Base-by-base conservation (phyloP, 2,329 filamentous ascomycete genomes). In the Zasmidium angulare region DNA sequence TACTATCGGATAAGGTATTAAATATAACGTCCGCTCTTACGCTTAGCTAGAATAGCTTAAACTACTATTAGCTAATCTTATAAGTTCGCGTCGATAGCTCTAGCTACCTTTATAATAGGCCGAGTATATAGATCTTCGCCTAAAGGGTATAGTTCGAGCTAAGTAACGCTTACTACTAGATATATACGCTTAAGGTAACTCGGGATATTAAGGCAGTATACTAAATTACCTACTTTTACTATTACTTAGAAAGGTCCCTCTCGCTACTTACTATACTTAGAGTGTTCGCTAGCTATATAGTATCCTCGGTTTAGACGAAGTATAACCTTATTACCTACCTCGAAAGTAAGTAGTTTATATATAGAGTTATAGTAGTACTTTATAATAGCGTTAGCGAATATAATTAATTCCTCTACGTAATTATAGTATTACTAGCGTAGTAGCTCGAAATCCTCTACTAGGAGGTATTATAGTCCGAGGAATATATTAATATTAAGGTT, bases 361-460 rank as follows among this genome's bases (percentile, higher is more conserved):
- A 11, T n/a, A 48, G 31, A 31, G 53, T 40, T 1, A 40, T 23
- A 24, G 22, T 21, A 12, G 21, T 17, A 14, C 43, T 23, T 53
- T 53, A 29, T 53, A 29, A 36, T 53, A 53, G 11, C 51, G 14
- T 14, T 53, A 46, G 20, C 51, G 51, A 53, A 53, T 7, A 21
- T 36, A 24, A 53, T 19, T 43, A 22, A 29, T 36, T 53, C 23
- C 20, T 53, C 31, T 9, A 21, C 21, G 12, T 20, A 31, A 17
- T 54, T 22, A 11, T 24, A 21, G 26, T 46, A 54, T 3, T 54
- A 23, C 21, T 54, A 29, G 43, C n/a, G n/a, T n/a, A n/a, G n/a
- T n/a, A n/a, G n/a, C n/a, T n/a, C n/a, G n/a, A n/a, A n/a, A n/a
- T n/a, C 36, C 11, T 36, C 31, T 1, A 17, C 20, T 0, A 21